Base-by-base conservation (phyloP, 2,329 filamentous ascomycete species). In the Calonectria crousiana region DNA sequence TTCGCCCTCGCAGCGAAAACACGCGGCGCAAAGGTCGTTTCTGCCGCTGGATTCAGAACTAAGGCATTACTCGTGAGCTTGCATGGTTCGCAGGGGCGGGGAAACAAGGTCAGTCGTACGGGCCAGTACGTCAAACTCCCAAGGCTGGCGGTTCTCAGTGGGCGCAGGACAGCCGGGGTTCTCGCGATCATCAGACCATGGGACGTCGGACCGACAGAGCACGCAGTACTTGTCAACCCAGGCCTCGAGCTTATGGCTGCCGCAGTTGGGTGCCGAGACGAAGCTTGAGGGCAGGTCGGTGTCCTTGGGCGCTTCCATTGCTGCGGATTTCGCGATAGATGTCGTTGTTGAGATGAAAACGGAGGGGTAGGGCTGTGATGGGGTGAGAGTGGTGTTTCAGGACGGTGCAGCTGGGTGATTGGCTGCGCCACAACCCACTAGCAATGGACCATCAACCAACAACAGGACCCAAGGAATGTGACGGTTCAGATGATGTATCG, bases 171-270 rank as follows among this genome's bases (percentile, higher is more conserved):
- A 28, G 3, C 56, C 56, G 23, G 60, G 60, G 18, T 32, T 47
- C 30, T 49, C 60, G 14, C 41, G 41, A 30, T 65, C 60, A 16
- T 44, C 26, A 6, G 38, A 65, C 60, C 60, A 65, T n/a, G 60
- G 60, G 18, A 65, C 60, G 20, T 49, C 38, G 26, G 60, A 28
- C 3, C 60, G 60, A 26, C 60, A 65, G 18, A 65, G 60, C 38
- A 65, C 60, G 26, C 60, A 65, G 30, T 65, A 65, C 28, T 65
- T 65, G 60, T 65, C 60, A 34, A 38, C 36, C 60, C 60, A 65
- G 23, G 41, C 41, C 38, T 65, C 60, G 11, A 65, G 60, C 41
- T 65, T 65, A 18, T 28, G 60, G 60, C 44, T 65, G 60, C 60
- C 44, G 26, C 60, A 65, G 26, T 49, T 49, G 38, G 60, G 60